Conservation (phyloP, 495 filamentous ascomycete species). For the Symbiotaphrina buchneri region DNA sequence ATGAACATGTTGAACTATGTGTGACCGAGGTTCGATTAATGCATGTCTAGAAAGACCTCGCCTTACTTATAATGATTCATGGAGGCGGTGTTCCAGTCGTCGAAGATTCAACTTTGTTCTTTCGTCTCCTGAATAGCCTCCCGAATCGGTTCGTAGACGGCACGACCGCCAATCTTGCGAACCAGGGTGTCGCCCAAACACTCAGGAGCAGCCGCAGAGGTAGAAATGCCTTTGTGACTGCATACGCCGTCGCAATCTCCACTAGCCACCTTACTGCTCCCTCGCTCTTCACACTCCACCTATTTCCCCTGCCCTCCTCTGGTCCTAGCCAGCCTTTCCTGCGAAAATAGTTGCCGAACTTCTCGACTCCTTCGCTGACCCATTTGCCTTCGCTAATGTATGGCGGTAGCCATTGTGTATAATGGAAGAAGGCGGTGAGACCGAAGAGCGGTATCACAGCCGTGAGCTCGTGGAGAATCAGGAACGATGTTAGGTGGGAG, state of each 20-base stretch:
- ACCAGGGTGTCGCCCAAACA: constrained; percentile 85
- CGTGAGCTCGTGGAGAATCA: constrained; percentile 80
- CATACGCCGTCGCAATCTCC: constrained; percentile 63
- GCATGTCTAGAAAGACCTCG: too few species aligned
- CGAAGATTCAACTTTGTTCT: constrained; percentile 5
- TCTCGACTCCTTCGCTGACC: constrained; percentile 28
- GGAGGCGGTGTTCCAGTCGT: too few species aligned
- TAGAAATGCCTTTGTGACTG: constrained; percentile 63
- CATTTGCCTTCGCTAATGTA: constrained; percentile 24
- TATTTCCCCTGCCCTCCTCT: constrained; percentile 9
- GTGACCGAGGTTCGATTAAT: too few species aligned
- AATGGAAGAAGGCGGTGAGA: constrained; percentile 57
- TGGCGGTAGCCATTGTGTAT: constrained; percentile 37
- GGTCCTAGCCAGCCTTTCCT: constrained; percentile 39
- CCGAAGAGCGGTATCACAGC: constrained; percentile 61
- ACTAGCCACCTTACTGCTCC: neutral
- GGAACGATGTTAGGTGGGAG: constrained; percentile 65
- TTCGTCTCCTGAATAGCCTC: constrained; percentile 17
- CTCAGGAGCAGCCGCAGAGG: constrained; percentile 53
- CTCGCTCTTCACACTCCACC: neutral
- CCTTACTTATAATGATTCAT: too few species aligned
- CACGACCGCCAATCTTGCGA: constrained; percentile 44
- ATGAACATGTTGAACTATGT: too few species aligned
- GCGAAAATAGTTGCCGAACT: constrained; percentile 32
- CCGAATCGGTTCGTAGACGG: constrained; percentile 17